Percentiles rank a stretch among this genome's conserved stretches.
These are phyloP conservation scores for Penicillium paneum DNA, from an alignment of 2,329 filamentous ascomycete genomes.

Conservation along the genomic window DNA sequence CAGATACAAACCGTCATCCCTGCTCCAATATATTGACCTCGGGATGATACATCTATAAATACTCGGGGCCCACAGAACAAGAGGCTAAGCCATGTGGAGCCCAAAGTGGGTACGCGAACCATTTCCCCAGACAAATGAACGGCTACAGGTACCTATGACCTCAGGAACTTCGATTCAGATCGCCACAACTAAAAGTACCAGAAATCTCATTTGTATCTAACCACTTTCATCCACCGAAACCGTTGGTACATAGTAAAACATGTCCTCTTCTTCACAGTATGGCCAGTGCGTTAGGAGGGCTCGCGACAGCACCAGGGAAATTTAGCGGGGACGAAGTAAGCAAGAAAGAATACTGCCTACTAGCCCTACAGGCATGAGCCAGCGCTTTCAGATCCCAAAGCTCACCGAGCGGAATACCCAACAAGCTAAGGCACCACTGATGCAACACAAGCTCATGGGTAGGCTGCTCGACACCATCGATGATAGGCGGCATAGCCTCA, in stretches of 20 bases:
- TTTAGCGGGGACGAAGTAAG: slow-evolving; percentile 46
- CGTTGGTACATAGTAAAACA: not conserved
- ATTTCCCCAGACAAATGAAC: not conserved
- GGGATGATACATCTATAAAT: not conserved
- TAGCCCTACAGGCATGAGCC: slow-evolving; percentile 36
- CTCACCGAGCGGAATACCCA: slow-evolving; percentile 47
- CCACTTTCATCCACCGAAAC: rapidly evolving
- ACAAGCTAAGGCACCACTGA: slow-evolving; percentile 41
- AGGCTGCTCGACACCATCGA: slow-evolving; percentile 12
- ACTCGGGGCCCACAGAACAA: not conserved
- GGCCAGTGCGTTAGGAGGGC: slow-evolving; percentile 32
- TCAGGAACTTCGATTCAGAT: not conserved
- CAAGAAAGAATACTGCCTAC: slow-evolving; percentile 45
- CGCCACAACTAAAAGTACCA: not conserved
- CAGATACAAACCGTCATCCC: not conserved
- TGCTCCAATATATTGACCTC: not conserved
- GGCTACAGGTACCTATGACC: no score
- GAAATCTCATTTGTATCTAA: not conserved
- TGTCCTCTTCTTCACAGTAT: slow-evolving; percentile 14
- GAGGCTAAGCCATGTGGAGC: not conserved
- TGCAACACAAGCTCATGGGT: slow-evolving; percentile 32
- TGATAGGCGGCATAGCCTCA: slow-evolving; percentile 25
- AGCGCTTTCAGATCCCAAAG: slow-evolving; percentile 46
- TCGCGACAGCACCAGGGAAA: slow-evolving; percentile 37
- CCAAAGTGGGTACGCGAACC: not conserved